phyloP scores from a whole-genome alignment of 139 green algal genomes.

The Tetradesmus obliquus region DNA sequence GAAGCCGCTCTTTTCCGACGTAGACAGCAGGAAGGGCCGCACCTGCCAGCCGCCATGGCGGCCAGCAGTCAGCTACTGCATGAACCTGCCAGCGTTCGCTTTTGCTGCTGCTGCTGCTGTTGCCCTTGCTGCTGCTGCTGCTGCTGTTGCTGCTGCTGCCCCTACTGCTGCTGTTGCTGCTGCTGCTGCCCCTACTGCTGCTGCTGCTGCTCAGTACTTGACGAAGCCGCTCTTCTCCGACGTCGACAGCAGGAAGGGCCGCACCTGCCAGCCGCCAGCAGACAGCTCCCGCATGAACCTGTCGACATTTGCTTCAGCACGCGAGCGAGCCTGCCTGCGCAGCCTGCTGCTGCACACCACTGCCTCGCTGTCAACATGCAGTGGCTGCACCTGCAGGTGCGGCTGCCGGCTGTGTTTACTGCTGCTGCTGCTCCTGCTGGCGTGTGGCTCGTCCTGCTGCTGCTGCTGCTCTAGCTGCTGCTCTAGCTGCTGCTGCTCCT shows the following conservation, averaged over 20 bases:
- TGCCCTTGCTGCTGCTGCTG: too few relatives aligned
- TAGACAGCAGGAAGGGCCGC: conserved; percentile 72
- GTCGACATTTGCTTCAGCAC: neutral
- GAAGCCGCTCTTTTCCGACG: conserved; percentile 65
- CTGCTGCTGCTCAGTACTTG: conserved; percentile 30
- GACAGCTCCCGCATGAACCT: conserved; percentile 48
- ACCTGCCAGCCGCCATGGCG: conserved; percentile 57
- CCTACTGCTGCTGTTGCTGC: neutral
- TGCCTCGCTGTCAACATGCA: neutral
- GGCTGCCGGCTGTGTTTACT: neutral
- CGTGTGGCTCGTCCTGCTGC: neutral
- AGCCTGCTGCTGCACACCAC: neutral
- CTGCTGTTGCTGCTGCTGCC: neutral
- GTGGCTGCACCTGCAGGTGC: conserved; percentile 40
- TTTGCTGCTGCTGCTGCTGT: neutral
- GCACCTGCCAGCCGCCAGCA: conserved; percentile 58
- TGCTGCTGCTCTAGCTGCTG: conserved; percentile 1
- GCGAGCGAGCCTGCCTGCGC: neutral
- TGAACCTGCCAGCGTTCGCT: conserved; percentile 9
- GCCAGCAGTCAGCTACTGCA: conserved; percentile 39
- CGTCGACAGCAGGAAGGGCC: conserved; percentile 73
- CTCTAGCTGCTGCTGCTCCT: neutral
- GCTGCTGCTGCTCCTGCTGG: neutral
- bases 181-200: neutral
- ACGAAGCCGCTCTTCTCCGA: conserved; percentile 65